Evolutionary conservation across 2,329 filamentous ascomycete genomes (phyloP).

Genomic region (Dothiorella sarmentorum): DNA sequence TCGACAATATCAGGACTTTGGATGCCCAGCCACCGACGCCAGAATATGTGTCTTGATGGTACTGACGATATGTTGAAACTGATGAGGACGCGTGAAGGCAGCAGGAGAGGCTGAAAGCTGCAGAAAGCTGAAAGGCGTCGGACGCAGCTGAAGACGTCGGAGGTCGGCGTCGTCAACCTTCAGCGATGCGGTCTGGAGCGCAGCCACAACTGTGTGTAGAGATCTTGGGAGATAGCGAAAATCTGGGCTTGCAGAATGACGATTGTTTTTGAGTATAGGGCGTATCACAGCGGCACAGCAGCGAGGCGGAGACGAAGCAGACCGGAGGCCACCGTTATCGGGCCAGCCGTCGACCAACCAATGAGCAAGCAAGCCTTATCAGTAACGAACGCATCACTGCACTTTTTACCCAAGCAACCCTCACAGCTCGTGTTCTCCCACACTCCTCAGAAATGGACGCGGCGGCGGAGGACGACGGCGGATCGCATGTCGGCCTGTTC

Average conservation of each 20-base stretch:
- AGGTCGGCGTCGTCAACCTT: neutral
- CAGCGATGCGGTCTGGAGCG: neutral
- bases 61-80: too few relatives aligned
- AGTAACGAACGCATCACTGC: constrained; percentile 13
- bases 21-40: too few relatives aligned
- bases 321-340: constrained; percentile 13
- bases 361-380: neutral
- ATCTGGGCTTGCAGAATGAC: neutral
- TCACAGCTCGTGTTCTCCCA: neutral
- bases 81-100: neutral
- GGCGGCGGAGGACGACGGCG: constrained; percentile 2
- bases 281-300: neutral
- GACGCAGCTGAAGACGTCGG: too few relatives aligned
- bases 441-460: neutral
- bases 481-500: constrained; percentile 14
- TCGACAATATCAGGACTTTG: too few relatives aligned
- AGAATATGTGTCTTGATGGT: too few relatives aligned
- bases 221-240: neutral
- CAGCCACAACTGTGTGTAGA: neutral
- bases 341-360: constrained; percentile 2
- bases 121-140: neutral
- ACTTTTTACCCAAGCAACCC: constrained; percentile 10
- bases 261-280: neutral
- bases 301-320: neutral
- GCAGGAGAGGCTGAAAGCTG: neutral